Evolutionary conservation across 163 green algal genomes (phyloP).

Genomic region (Chlorella variabilis): DNA sequence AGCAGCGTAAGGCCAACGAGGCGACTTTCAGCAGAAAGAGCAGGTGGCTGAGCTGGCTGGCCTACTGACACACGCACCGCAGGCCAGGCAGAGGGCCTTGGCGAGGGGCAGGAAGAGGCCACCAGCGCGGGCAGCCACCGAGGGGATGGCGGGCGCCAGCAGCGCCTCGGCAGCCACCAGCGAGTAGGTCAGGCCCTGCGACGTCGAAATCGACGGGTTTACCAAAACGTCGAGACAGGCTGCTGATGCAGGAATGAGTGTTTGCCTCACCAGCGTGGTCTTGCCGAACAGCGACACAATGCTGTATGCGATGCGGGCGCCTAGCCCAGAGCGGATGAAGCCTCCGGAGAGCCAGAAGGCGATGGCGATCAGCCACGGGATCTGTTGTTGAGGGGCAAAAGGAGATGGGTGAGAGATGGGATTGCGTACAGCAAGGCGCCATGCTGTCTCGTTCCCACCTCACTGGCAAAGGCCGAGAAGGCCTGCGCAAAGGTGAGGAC

Average conservation of each 20-base stretch:
- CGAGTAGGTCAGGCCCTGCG: conserved; percentile 37
- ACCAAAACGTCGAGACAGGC: background rate
- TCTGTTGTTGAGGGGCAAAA: conserved; percentile 47
- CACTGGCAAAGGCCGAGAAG: conserved; percentile 95
- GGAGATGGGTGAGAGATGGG: background rate
- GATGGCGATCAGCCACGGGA: conserved; percentile 92
- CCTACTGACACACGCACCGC: conserved; percentile 59
- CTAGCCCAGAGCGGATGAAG: conserved; percentile 99
- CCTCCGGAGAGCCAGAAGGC: conserved; percentile 98
- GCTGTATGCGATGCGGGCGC: conserved; percentile 96
- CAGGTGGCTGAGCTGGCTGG: background rate
- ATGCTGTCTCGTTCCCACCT: no score
- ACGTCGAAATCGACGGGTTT: no score
- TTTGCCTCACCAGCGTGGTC: conserved; percentile 89
- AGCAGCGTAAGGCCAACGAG: no score
- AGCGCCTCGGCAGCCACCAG: conserved; percentile 87
- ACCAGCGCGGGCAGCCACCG: conserved; percentile 80
- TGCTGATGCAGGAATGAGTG: background rate
- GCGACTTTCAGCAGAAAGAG: no score
- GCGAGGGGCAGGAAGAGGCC: conserved; percentile 99
- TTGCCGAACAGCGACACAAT: conserved; percentile 96
- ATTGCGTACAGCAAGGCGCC: no score
- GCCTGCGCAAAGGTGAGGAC: conserved; percentile 95
- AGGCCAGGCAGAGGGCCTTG: conserved; percentile 96
- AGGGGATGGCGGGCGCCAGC: conserved; percentile 97